Conservation (phyloP, 2,329 filamentous ascomycete species). For the Aspergillus felis region DNA sequence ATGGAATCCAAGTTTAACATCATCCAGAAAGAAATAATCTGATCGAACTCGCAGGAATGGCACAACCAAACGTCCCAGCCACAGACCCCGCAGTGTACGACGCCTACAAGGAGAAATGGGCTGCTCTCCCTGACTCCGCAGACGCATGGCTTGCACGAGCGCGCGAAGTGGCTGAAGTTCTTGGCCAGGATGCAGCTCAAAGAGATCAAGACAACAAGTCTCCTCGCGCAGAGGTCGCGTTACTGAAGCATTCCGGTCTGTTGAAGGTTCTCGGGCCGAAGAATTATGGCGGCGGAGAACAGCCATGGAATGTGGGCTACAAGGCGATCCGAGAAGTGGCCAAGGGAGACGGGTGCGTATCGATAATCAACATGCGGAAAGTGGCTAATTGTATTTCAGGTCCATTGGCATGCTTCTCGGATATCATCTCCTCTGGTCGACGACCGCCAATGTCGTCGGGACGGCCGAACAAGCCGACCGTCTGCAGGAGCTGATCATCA, state of each 20-base stretch:
- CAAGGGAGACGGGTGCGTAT: slow-evolving; percentile 57
- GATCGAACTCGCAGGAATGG: slow-evolving; percentile 6
- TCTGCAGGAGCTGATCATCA: slow-evolving; percentile 54
- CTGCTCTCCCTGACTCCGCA: slow-evolving; percentile 35
- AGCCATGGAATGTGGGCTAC: slow-evolving; percentile 55
- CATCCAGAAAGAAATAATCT: not conserved
- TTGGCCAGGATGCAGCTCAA: slow-evolving; percentile 46
- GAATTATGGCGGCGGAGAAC: slow-evolving; percentile 51
- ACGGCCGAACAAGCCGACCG: slow-evolving; percentile 57
- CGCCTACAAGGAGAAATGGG: slow-evolving; percentile 37
- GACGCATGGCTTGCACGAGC: slow-evolving; percentile 48
- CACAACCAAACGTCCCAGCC: slow-evolving; percentile 13
- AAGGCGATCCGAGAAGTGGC: slow-evolving; percentile 60
- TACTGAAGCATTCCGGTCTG: slow-evolving; percentile 51
- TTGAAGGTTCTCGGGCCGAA: slow-evolving; percentile 49
- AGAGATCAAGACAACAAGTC: slow-evolving; percentile 52
- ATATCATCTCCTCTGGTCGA: slow-evolving; percentile 63
- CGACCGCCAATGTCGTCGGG: slow-evolving; percentile 58
- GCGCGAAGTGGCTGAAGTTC: slow-evolving; percentile 47
- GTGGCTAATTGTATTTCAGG: slow-evolving; percentile 19
- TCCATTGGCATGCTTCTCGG: slow-evolving; percentile 63
- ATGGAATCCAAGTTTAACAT: too few relatives aligned
- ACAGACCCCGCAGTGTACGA: slow-evolving; percentile 42
- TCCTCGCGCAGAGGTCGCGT: slow-evolving; percentile 47
- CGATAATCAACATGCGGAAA: not conserved